A percentile compares a stretch with the other conserved stretches of the same genome.
phyloP scores from a whole-genome alignment of 208 protist species.

The Zelonia costaricensis region DNA sequence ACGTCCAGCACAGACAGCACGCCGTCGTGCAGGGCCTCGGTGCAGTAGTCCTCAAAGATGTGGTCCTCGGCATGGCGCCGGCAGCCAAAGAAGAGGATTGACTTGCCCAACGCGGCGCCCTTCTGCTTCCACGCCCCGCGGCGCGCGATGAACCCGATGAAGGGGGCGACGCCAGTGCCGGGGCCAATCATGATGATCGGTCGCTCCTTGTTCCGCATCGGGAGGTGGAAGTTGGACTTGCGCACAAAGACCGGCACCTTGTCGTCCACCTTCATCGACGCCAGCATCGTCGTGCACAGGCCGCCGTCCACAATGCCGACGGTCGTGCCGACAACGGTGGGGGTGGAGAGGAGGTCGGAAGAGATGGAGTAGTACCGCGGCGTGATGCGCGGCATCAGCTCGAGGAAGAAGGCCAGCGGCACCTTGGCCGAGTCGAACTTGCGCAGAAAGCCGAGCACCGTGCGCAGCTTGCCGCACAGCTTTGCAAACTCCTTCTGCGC shows the following conservation, averaged over 20 bases:
- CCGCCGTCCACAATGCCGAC: conserved; percentile 91
- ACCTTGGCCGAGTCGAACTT: conserved; percentile 81
- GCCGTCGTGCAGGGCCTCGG: conserved; percentile 58
- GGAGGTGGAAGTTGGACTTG: conserved; percentile 93
- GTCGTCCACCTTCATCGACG: conserved; percentile 48
- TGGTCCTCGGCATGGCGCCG: conserved; percentile 73
- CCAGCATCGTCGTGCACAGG: conserved; percentile 92
- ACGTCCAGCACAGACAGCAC: conserved; percentile 71
- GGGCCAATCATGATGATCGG: conserved; percentile 95
- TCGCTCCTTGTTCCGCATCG: conserved; percentile 70
- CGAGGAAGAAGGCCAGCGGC: conserved; percentile 85
- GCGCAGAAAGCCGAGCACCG: conserved; percentile 75
- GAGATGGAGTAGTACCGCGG: conserved; percentile 97
- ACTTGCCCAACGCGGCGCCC: conserved; percentile 59
- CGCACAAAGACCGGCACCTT: conserved; percentile 91
- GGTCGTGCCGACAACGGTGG: conserved; percentile 76
- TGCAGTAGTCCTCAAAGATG: conserved; percentile 82
- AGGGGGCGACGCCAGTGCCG: conserved; percentile 95
- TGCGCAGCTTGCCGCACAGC: conserved; percentile 73
- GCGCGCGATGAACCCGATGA: conserved; percentile 95
- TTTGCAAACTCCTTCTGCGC: conserved; percentile 74
- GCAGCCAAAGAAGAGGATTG: conserved; percentile 92
- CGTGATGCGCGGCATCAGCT: conserved; percentile 93
- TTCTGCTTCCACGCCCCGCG: conserved; percentile 78
- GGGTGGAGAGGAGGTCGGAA: conserved; percentile 82